Evolutionary conservation across 768 basidiomycete genomes (phyloP), one percentile per base, ranked within the genome.

Genomic region (Basidioascus undulatus): DNA sequence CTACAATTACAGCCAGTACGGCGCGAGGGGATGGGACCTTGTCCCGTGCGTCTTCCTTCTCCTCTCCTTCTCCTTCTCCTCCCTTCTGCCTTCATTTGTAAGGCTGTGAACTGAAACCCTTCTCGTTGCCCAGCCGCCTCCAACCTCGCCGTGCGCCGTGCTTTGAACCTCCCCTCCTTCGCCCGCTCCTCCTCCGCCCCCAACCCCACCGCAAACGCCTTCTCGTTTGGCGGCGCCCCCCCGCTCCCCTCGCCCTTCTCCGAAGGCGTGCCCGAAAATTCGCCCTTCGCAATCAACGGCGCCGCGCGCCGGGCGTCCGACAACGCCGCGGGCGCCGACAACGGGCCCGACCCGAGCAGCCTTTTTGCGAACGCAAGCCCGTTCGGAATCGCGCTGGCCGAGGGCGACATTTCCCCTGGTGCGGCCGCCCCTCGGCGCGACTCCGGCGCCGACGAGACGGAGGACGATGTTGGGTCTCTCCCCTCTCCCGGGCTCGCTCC

Each of bases 1-100:
- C 0, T 64, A 81, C 42, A 76, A 80, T 49, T 71, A 81, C 10
- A 74, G 76, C 19, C 79, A 79, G 32, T 82, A 82, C 58, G 76
- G 28, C 64, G 65, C 34, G 65, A 71, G 45, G 48, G 61, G 15
- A 54, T 51, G 9, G 46, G 25, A n/a, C 32, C 39, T 32, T 5
- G 48, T 50, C 16, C 51, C 52, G 24, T n/a, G n/a, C n/a, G n/a
- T n/a, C n/a, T n/a, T n/a, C n/a, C 54, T 50, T 12, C 64, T 70
- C 31, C 71, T 74, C 15, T 65, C 66, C 7, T 71, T 76, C 54
- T 66, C 65, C 44, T 62, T 72, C 32, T 69, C 71, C 42, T 65
- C 65, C 43, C 65, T 67, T 45, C 70, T 74, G 44, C 57, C 70
- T 25, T 65, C 69, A 13, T 74, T 72, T 13, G 71, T 68, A 3